A percentile compares a stretch with the other conserved stretches of the same genome.
Conservation (phyloP, 192 early-diverging fungal species). For the Spizellomyces punctatus region DNA sequence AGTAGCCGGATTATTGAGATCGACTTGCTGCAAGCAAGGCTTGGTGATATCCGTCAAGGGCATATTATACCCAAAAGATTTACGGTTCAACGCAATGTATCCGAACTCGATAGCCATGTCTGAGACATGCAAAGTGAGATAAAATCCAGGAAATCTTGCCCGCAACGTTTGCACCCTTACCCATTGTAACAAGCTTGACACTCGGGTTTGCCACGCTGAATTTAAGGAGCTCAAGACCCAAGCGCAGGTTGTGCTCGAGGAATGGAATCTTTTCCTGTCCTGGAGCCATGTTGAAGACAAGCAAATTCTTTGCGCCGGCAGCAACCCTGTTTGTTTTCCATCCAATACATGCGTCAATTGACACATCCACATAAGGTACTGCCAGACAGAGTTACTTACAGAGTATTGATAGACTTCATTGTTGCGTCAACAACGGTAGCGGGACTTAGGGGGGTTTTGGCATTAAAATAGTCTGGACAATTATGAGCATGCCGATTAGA, state of each 20-base stretch:
- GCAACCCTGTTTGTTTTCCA: too few relatives aligned
- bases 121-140: too few relatives aligned
- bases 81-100: constrained; percentile 9
- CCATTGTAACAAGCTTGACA: constrained; percentile 4
- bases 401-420: too few relatives aligned
- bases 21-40: background rate
- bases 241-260: constrained; percentile 1
- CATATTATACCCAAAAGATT: background rate
- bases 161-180: too few relatives aligned
- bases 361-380: too few relatives aligned
- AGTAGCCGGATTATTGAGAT: background rate
- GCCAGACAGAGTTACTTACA: too few relatives aligned
- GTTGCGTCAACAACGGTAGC: too few relatives aligned
- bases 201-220: background rate
- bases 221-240: background rate
- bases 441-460: too few relatives aligned
- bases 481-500: too few relatives aligned
- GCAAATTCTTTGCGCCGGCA: constrained; percentile 5
- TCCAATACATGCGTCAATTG: too few relatives aligned
- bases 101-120: constrained; percentile 7
- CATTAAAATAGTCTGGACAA: too few relatives aligned
- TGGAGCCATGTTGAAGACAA: constrained; percentile 5
- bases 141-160: too few relatives aligned
- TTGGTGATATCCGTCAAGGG: background rate
- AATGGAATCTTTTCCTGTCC: background rate